phyloP scores from a whole-genome alignment of 495 filamentous ascomycete genomes.

The Pseudoneurospora amorphoporcata region DNA sequence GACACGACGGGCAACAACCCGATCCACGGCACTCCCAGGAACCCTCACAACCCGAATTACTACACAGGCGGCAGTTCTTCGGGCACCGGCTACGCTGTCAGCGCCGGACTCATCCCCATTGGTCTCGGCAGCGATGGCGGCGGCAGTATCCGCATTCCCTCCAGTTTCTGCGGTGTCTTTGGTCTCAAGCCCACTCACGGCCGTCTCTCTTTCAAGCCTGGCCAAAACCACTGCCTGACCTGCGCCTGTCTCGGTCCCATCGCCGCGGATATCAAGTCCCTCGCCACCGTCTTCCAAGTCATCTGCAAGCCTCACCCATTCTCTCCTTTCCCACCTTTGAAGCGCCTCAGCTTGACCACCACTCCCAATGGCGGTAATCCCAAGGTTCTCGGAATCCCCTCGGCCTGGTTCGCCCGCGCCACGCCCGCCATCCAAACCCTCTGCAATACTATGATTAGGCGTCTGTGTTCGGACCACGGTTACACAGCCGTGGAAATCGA shows the following conservation, averaged over 20 bases:
- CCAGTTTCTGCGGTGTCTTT: constrained; percentile 69
- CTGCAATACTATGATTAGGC: constrained; percentile 48
- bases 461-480: constrained; percentile 42
- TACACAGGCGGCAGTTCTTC: constrained; percentile 81
- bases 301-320: constrained; percentile 60
- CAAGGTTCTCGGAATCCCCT: constrained; percentile 55
- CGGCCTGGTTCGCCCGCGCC: constrained; percentile 59
- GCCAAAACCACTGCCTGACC: constrained; percentile 46
- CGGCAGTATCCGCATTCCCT: constrained; percentile 70
- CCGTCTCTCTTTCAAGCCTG: constrained; percentile 54
- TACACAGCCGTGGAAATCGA: constrained; percentile 58
- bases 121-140: constrained; percentile 75
- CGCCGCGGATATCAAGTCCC: constrained; percentile 60
- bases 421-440: constrained; percentile 49
- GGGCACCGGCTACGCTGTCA: constrained; percentile 65
- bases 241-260: constrained; percentile 63
- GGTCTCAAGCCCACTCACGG: constrained; percentile 74
- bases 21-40: constrained; percentile 63
- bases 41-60: constrained; percentile 63
- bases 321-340: constrained; percentile 34
- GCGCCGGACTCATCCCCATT: constrained; percentile 65
- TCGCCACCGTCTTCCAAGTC: constrained; percentile 61
- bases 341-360: constrained; percentile 3
- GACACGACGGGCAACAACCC: constrained; percentile 82
- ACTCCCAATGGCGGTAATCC: background rate